Conservation (phyloP, 768 basidiomycete genomes). For the Hydnomerulius pinastri region DNA sequence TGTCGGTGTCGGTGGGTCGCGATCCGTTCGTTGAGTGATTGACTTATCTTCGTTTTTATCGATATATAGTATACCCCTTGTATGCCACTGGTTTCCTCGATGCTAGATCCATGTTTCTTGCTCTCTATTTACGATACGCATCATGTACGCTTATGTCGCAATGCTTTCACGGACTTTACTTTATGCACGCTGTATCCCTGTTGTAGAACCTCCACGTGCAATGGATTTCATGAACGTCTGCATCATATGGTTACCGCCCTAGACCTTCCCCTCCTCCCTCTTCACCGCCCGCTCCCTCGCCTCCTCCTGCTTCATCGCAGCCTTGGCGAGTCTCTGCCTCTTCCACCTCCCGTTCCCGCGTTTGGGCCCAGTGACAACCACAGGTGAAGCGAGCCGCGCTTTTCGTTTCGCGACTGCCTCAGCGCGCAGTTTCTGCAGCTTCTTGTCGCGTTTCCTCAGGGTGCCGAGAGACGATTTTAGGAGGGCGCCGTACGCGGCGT, state of each 20-base stretch:
- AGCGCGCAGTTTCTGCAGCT: slow-evolving; percentile 78
- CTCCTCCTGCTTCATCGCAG: slow-evolving; percentile 66
- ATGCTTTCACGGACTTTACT: too few relatives aligned
- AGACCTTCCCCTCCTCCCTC: slow-evolving; percentile 48
- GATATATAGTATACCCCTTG: too few relatives aligned
- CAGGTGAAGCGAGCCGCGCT: slow-evolving; percentile 70
- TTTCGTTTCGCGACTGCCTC: slow-evolving; percentile 71
- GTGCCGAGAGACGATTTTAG: slow-evolving; percentile 79
- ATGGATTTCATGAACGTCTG: slow-evolving; percentile 3
- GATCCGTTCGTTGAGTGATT: too few relatives aligned
- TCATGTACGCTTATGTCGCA: too few relatives aligned
- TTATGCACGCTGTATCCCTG: too few relatives aligned
- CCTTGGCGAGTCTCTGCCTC: slow-evolving; percentile 71
- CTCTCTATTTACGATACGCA: too few relatives aligned
- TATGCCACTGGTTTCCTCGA: too few relatives aligned
- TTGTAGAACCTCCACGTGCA: too few relatives aligned
- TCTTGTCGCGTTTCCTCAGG: slow-evolving; percentile 92
- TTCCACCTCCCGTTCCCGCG: slow-evolving; percentile 72
- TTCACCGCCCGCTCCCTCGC: slow-evolving; percentile 63
- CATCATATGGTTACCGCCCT: not conserved
- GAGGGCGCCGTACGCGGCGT: slow-evolving; percentile 70
- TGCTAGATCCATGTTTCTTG: too few relatives aligned
- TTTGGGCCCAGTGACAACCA: slow-evolving; percentile 74
- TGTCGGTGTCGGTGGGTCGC: too few relatives aligned
- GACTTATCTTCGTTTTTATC: too few relatives aligned